Evolutionary conservation across 2,329 filamentous ascomycete species (phyloP).

Genomic region (Calonectria fujianensis): DNA sequence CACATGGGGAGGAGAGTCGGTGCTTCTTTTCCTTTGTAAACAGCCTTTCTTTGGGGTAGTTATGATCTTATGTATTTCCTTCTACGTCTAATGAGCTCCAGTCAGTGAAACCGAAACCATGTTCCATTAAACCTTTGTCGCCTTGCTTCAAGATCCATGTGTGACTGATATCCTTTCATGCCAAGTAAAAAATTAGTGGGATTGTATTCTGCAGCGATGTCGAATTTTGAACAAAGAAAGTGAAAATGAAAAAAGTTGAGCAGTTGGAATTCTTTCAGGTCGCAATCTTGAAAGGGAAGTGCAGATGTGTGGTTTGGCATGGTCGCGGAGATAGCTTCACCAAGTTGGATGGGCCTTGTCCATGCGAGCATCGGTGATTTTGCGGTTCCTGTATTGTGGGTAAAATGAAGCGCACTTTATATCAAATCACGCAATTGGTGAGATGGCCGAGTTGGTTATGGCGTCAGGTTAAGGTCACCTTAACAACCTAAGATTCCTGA

Average conservation of each 20-base stretch:
- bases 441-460: conserved; percentile 1
- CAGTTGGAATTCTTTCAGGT: too few species aligned
- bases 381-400: not conserved
- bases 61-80: not conserved
- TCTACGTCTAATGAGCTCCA: not conserved
- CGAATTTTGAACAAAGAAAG: too few species aligned
- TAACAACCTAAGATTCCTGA: conserved; percentile 1
- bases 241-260: not conserved
- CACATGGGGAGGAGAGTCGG: too few species aligned
- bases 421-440: not conserved
- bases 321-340: not conserved
- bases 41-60: not conserved
- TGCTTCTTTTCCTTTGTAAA: not conserved
- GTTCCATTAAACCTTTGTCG: not conserved
- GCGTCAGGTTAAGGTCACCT: conserved; percentile 1
- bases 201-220: too few species aligned
- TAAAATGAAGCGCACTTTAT: not conserved
- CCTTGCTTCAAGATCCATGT: too few species aligned
- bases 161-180: too few species aligned
- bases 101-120: not conserved
- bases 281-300: not conserved
- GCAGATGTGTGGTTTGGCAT: not conserved
- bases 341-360: not conserved
- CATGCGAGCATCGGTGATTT: not conserved
- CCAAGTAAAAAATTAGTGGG: too few species aligned